Percentiles rank a stretch among this genome's conserved stretches.
Conservation (phyloP, 768 basidiomycete genomes). For the Candolleomyces efflorescens region DNA sequence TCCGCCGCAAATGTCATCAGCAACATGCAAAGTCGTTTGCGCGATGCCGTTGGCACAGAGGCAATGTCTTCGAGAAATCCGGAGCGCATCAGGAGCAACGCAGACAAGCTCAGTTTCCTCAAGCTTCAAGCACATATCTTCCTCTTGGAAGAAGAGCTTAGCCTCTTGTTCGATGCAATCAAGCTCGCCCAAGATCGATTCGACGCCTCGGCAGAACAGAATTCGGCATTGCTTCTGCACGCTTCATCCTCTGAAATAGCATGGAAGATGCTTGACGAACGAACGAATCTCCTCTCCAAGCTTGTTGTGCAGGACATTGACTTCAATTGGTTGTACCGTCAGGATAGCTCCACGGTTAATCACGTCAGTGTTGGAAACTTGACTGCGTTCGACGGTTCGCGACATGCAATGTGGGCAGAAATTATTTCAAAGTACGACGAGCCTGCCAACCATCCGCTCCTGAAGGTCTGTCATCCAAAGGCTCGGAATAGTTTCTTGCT, state of each 20-base stretch:
- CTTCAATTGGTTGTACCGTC: constrained; percentile 80
- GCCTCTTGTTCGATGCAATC: constrained; percentile 82
- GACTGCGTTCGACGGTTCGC: constrained; percentile 81
- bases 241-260: constrained; percentile 84
- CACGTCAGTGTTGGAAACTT: constrained; percentile 72
- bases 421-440: constrained; percentile 79
- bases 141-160: constrained; percentile 72
- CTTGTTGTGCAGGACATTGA: constrained; percentile 75
- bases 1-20: constrained; percentile 70
- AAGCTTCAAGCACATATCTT: constrained; percentile 71
- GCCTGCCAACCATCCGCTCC: constrained; percentile 62
- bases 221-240: constrained; percentile 76
- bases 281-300: constrained; percentile 73
- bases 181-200: constrained; percentile 76
- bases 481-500: background rate
- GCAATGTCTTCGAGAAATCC: constrained; percentile 34
- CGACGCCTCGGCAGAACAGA: constrained; percentile 62
- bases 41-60: constrained; percentile 56
- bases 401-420: constrained; percentile 81
- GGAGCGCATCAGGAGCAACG: constrained; percentile 36
- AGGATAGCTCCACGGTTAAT: constrained; percentile 84
- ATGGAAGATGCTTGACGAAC: constrained; percentile 84
- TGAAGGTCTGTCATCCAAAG: constrained; percentile 48
- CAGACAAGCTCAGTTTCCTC: constrained; percentile 51
- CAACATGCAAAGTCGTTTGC: constrained; percentile 69